Evolutionary conservation across 306 rosid genomes (phyloP), one percentile per base, ranked within the genome.

Genomic region (Cicer bijugum): DNA sequence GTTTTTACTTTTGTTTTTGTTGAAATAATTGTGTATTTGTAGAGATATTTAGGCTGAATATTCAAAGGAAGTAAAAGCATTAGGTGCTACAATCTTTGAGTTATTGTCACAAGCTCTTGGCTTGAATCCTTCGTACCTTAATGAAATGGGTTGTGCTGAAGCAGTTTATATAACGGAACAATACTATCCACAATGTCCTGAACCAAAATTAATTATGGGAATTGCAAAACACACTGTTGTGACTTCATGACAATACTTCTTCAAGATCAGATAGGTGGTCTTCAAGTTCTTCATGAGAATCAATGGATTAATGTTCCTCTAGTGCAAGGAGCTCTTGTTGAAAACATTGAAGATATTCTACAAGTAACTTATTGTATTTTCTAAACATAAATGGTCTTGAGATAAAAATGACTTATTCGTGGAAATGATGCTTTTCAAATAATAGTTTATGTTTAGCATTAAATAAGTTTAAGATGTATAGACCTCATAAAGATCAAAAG

Each of bases 221-320:
- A 5, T 59, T 12, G 12, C 40, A 12, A 74, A 60, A 46, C 90
- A 84, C 64, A 6, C 82, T 3, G 88, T 73, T 11, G 0, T 46
- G 40, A 10, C 53, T 82, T 80, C 66, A 6, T 87, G 52, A 82
- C 88, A 1, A 43, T 87, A 48, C 85, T 84, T 63, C 75, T 84
- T 3, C 85, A 87, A 80, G 87, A 87, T 20, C 84, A 82, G 14
- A 53, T 82, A 1, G 91, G 91, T 4, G 88, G 87, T 3, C 88
- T 87, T 45, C 5, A 28, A 28, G 5, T 28, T 28, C 5, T 28
- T 28, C 35, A 28, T 28, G 5, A 28, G 4, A 28, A 28, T 28
- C 87, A 87, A 7, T 77, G 82, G 80, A 8, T 82, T 39, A 7
- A 82, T 69, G 71, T 73, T 23, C 68, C 52, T 14, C 82, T 80